phyloP scores from a whole-genome alignment of 306 rosid genomes.

The Acmispon strigosus region DNA sequence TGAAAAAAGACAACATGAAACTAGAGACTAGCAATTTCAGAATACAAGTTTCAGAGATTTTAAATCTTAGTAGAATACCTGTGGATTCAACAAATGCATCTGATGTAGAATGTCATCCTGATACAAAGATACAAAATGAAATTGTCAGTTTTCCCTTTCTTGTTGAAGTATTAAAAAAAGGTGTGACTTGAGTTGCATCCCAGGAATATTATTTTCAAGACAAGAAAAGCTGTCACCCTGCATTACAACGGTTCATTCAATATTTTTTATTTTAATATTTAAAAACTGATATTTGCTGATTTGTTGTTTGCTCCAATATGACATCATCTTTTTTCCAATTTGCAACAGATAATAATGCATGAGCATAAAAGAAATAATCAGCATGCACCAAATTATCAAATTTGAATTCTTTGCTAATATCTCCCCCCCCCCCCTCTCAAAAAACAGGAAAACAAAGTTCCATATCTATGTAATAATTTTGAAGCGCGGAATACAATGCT shows the following conservation, averaged over 20 bases:
- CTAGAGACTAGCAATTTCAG: constrained; percentile 7
- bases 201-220: background rate
- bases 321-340: background rate
- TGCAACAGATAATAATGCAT: too few species aligned
- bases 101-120: constrained; percentile 67
- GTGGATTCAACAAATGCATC: constrained; percentile 85
- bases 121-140: constrained; percentile 10
- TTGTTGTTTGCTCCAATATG: background rate
- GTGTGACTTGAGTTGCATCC: background rate
- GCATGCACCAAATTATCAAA: background rate
- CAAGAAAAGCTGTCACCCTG: background rate
- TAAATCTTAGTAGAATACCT: constrained; percentile 41
- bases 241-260: background rate
- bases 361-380: too few species aligned
- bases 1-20: background rate
- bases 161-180: background rate
- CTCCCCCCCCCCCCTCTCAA: background rate
- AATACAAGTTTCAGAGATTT: background rate
- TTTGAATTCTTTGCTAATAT: background rate
- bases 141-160: constrained; percentile 21
- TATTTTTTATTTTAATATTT: background rate
- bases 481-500: too few species aligned
- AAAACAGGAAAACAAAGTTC: background rate
- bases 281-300: background rate
- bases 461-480: too few species aligned